Base-by-base conservation (phyloP, 495 filamentous ascomycete species). In the Podospora anserina region DNA sequence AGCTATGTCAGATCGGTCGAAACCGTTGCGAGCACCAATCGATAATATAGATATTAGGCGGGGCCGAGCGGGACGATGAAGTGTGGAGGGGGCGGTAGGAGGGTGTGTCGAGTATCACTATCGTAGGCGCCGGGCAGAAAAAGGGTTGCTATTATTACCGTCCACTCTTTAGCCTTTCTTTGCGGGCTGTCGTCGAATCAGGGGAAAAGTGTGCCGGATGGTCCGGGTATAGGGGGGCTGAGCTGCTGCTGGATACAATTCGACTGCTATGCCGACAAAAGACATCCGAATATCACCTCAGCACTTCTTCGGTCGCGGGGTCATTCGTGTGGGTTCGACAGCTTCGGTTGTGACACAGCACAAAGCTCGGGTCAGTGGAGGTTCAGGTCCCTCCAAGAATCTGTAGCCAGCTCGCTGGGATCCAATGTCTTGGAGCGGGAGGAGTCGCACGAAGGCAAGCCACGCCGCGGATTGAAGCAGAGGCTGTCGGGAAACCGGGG, bases 101-200 rank as follows among this genome's bases (percentile, higher is more conserved):
- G 23, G 23, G 66, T 61, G 39, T 32, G 26, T 54, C 65, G 13
- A 63, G 13, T 61, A 44, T 34, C 30, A 65, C 28, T 62, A 63
- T 49, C 39, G 66, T 72, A 71, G 71, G 64, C 71, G 68, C 71
- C 61, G 61, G 63, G 67, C 67, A 66, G 64, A 30, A 27, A 56
- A 55, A 55, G 30, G 70, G 69, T 69, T 74, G 69, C 71, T 74
- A 76, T 74, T 74, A 76, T 72, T 74, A 72, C 74, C 66, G 67
- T 70, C 67, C 61, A 66, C 44, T 59, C 65, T 54, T 66, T 58
- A 65, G 65, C 54, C 65, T 49, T 54, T 49, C 63, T 65, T 61
- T 49, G 39, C 39, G 39, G 39, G 39, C 39, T 28, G 39, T 44
- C 27, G 66, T 72, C 72, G 64, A 72, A 74, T 72, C 66, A 76